Evolutionary conservation across 2,329 filamentous ascomycete genomes (phyloP), one percentile per base, ranked within the genome.

Genomic region (Trichoderma cornu-damae): DNA sequence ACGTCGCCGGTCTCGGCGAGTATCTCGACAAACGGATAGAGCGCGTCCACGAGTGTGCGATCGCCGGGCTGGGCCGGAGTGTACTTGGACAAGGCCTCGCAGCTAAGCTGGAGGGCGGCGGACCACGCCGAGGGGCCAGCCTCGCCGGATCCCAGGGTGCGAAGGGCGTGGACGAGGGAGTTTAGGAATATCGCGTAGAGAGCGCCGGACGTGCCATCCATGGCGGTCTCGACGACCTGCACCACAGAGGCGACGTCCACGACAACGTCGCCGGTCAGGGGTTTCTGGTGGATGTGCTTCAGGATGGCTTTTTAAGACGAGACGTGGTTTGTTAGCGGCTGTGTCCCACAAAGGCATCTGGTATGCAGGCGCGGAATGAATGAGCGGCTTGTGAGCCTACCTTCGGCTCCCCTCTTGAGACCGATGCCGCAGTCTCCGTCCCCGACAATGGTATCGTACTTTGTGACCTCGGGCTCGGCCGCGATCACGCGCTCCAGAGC

Each of bases 341-440:
- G 4, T 20, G 6, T 34, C 8, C 6, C 8, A 9, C 20, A 4
- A 2, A n/a, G n/a, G n/a, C 9, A 35, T 59, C n/a, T 22, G 11
- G 20, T 16, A 43, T 4, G 18, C 32, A 9, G 22, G 22, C n/a
- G 3, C 3, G 9, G n/a, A 34, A 6, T 32, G 34, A 12, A 3
- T 52, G 20, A 3, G 26, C 32, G n/a, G 40, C 7, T n/a, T 7
- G 16, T n/a, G 20, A 20, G 65, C 73, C 69, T 72, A 80, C 78
- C 83, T 78, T 96, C 87, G n/a, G 91, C 90, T 48, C 91, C 91
- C 61, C 90, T 85, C 75, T 90, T 90, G 60, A 96, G 77, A 4
- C 90, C 90, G 58, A 90, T 89, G 8, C 91, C 91, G 67, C 91
- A 96, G 72, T 96, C 91, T 46, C 91, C 91, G 68, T 96, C 91